These are phyloP conservation scores for Aureobasidium sp. DNA, from an alignment of 2,329 filamentous ascomycete genomes.

Conservation along the genomic window DNA sequence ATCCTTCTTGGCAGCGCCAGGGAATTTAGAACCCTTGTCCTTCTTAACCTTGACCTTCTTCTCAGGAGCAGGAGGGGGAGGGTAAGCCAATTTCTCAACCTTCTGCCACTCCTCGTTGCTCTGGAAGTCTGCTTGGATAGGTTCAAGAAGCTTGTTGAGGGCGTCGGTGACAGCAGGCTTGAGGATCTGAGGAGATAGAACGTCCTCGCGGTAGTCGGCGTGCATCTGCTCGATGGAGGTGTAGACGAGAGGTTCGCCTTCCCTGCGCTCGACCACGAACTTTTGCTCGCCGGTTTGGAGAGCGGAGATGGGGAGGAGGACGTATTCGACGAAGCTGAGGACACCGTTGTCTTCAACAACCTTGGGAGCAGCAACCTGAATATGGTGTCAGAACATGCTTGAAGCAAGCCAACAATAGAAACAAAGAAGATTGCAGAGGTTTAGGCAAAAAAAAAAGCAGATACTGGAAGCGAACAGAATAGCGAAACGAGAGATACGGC, in stretches of 20 bases:
- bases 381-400: no score
- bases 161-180: slow-evolving; percentile 76
- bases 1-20: slow-evolving; percentile 33
- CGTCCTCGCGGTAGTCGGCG: slow-evolving; percentile 50
- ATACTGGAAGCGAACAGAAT: neutral
- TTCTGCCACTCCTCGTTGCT: slow-evolving; percentile 72
- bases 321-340: slow-evolving; percentile 77
- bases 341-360: slow-evolving; percentile 80
- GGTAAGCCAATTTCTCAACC: slow-evolving; percentile 73
- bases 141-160: slow-evolving; percentile 65
- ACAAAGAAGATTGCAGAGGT: no score
- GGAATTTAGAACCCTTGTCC: slow-evolving; percentile 63
- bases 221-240: slow-evolving; percentile 61
- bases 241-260: slow-evolving; percentile 72
- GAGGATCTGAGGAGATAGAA: slow-evolving; percentile 76
- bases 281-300: slow-evolving; percentile 47
- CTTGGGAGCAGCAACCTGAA: slow-evolving; percentile 68
- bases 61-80: slow-evolving; percentile 52
- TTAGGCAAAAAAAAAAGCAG: no score
- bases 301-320: slow-evolving; percentile 70
- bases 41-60: slow-evolving; percentile 67
- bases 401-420: no score
- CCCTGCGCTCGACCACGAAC: slow-evolving; percentile 61
- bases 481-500: neutral
- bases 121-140: slow-evolving; percentile 69